Evolutionary conservation across 2,329 filamentous ascomycete genomes (phyloP).

Genomic region (Calycina herbarum): DNA sequence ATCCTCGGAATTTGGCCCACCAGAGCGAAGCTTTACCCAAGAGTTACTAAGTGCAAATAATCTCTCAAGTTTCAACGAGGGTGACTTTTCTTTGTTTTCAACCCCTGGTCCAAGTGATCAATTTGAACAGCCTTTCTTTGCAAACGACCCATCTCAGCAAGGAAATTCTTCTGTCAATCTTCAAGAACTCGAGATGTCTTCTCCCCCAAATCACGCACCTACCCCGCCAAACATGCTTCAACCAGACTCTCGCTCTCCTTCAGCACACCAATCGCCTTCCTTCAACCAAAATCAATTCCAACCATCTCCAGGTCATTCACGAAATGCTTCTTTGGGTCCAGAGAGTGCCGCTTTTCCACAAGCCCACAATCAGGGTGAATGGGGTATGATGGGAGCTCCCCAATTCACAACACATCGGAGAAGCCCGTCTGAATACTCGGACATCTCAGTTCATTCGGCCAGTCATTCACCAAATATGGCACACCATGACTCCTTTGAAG

Average conservation of each 20-base stretch:
- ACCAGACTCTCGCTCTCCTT: conserved; percentile 37
- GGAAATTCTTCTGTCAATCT: conserved; percentile 45
- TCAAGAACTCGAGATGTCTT: conserved; percentile 50
- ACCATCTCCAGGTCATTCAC: conserved; percentile 35
- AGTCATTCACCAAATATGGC: conserved; percentile 80
- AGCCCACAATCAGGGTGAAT: conserved; percentile 52
- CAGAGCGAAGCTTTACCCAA: conserved; percentile 49
- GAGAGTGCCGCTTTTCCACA: conserved; percentile 50
- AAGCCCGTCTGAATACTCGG: conserved; percentile 86
- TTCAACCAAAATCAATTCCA: conserved; percentile 37
- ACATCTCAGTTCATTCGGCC: conserved; percentile 83
- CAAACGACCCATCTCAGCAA: conserved; percentile 48
- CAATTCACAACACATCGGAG: conserved; percentile 80
- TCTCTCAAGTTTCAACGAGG: conserved; percentile 51
- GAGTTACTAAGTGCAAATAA: conserved; percentile 51
- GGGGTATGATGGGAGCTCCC: conserved; percentile 52
- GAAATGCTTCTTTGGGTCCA: conserved; percentile 37
- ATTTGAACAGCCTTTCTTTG: conserved; percentile 63
- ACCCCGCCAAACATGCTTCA: conserved; percentile 36
- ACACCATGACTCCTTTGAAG: conserved; percentile 77
- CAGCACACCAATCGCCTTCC: conserved; percentile 36
- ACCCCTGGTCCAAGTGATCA: conserved; percentile 53
- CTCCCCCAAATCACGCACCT: conserved; percentile 35
- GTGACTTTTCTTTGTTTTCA: conserved; percentile 67
- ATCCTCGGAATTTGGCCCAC: conserved; percentile 41